phyloP scores from a whole-genome alignment of 2,329 filamentous ascomycete genomes.

The Apiospora marii region DNA sequence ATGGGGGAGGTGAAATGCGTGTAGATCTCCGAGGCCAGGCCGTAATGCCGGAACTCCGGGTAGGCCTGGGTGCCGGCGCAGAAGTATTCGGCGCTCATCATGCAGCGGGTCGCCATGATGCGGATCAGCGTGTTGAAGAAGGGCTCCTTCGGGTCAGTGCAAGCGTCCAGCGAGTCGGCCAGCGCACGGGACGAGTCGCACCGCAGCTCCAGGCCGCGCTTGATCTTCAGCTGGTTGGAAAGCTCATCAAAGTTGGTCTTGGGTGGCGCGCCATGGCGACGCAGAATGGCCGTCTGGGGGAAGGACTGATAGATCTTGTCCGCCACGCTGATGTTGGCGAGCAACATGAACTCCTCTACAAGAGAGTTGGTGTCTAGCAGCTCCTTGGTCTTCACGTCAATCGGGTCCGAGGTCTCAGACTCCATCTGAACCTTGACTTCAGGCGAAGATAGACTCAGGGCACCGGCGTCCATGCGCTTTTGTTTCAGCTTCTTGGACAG shows the following conservation, averaged over 20 bases:
- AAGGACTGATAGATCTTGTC: slow-evolving; percentile 90
- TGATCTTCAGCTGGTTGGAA: slow-evolving; percentile 86
- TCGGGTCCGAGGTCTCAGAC: slow-evolving; percentile 93
- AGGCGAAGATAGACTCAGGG: slow-evolving; percentile 94
- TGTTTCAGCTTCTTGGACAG: slow-evolving; percentile 93
- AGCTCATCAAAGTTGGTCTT: slow-evolving; percentile 98
- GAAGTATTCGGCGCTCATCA: slow-evolving; percentile 99
- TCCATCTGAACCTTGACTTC: slow-evolving; percentile 97
- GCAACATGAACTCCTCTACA: slow-evolving; percentile 98
- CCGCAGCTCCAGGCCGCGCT: slow-evolving; percentile 80
- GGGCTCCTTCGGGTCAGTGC: slow-evolving; percentile 79
- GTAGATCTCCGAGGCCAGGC: slow-evolving; percentile 95
- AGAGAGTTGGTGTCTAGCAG: slow-evolving; percentile 95
- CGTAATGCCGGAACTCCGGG: slow-evolving; percentile 96
- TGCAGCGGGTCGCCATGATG: slow-evolving; percentile 97
- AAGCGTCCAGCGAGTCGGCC: slow-evolving; percentile 88
- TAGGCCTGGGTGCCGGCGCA: slow-evolving; percentile 92
- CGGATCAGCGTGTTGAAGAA: slow-evolving; percentile 99
- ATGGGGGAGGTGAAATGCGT: slow-evolving; percentile 99
- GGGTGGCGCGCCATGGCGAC: slow-evolving; percentile 89
- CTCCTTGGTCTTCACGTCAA: slow-evolving; percentile 95
- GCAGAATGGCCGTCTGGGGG: slow-evolving; percentile 92
- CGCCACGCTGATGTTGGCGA: slow-evolving; percentile 95
- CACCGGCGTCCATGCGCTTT: slow-evolving; percentile 95
- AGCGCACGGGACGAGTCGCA: slow-evolving; percentile 91